These are phyloP conservation scores for Penicillium sp. DNA, from an alignment of 2,329 filamentous ascomycete genomes.

Conservation along the genomic window DNA sequence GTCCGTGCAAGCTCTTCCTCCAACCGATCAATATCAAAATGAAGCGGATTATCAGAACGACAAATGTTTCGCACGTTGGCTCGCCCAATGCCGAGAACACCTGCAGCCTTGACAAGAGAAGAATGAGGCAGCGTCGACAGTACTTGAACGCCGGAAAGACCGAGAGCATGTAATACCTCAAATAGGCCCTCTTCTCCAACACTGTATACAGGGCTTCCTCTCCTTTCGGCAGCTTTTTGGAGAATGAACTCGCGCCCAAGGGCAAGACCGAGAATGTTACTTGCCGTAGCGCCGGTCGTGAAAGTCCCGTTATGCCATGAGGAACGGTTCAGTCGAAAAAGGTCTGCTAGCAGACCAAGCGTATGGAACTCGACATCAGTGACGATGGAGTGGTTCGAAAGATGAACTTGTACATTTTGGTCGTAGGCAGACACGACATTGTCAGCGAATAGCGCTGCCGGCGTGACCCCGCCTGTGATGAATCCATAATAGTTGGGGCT, in stretches of 20 bases:
- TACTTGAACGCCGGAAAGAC: conserved; percentile 68
- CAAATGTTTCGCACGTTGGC: conserved; percentile 62
- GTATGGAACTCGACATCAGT: conserved; percentile 75
- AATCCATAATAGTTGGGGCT: conserved; percentile 80
- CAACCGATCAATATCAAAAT: conserved; percentile 65
- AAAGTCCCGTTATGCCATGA: conserved; percentile 74
- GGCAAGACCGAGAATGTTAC: conserved; percentile 64
- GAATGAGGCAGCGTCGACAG: conserved; percentile 82
- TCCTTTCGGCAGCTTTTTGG: conserved; percentile 42
- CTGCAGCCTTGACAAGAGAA: conserved; percentile 78
- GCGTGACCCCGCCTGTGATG: conserved; percentile 77
- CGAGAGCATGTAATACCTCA: conserved; percentile 62
- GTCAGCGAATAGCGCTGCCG: conserved; percentile 77
- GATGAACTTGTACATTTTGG: conserved; percentile 80
- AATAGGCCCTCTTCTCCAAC: conserved; percentile 71
- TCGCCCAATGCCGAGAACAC: conserved; percentile 75
- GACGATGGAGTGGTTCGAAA: conserved; percentile 70
- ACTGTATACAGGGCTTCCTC: conserved; percentile 33
- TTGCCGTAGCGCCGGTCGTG: conserved; percentile 69
- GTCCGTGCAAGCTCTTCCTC: conserved; percentile 56
- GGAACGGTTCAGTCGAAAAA: conserved; percentile 59
- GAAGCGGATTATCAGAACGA: conserved; percentile 56
- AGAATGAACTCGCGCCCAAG: conserved; percentile 65
- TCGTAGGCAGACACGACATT: conserved; percentile 78
- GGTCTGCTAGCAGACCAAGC: conserved; percentile 64